Conservation (phyloP, 169 alveolate genomes). For the Babesia caballi region DNA sequence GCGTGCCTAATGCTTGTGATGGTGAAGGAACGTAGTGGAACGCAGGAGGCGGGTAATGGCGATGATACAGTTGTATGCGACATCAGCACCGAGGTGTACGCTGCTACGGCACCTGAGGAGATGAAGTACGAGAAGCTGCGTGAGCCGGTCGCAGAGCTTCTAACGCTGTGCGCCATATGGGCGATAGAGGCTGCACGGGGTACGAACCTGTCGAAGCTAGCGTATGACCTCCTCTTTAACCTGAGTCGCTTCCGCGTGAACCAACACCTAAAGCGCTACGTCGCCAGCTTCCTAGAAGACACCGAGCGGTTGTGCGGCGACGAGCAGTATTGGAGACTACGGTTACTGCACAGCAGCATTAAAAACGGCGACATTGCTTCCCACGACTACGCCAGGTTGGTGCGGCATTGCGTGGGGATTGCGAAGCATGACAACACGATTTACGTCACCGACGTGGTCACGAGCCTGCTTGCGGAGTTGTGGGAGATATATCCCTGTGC, state of each 20-base stretch:
- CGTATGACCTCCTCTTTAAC: slow-evolving; percentile 24
- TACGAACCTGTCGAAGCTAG: slow-evolving; percentile 14
- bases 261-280: not conserved
- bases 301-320: not conserved
- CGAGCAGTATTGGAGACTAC: slow-evolving; percentile 1
- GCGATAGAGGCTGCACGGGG: slow-evolving; percentile 9
- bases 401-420: not conserved
- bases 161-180: slow-evolving; percentile 35
- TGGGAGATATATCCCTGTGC: not conserved
- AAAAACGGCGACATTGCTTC: not conserved
- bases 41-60: not conserved
- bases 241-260: not conserved
- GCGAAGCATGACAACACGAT: slow-evolving; percentile 1
- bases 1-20: not conserved
- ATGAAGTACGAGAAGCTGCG: not conserved
- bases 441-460: slow-evolving; percentile 16
- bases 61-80: not conserved
- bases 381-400: not conserved
- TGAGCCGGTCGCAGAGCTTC: not conserved
- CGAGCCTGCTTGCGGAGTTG: slow-evolving; percentile 5
- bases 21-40: not conserved
- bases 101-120: not conserved
- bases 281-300: not conserved
- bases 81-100: not conserved
- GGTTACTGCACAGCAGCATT: slow-evolving; percentile 12